Evolutionary conservation across 129 eudicot genomes (phyloP), one percentile per base, ranked within the genome.

Genomic region (Pseudognaphalium luteoalbum): DNA sequence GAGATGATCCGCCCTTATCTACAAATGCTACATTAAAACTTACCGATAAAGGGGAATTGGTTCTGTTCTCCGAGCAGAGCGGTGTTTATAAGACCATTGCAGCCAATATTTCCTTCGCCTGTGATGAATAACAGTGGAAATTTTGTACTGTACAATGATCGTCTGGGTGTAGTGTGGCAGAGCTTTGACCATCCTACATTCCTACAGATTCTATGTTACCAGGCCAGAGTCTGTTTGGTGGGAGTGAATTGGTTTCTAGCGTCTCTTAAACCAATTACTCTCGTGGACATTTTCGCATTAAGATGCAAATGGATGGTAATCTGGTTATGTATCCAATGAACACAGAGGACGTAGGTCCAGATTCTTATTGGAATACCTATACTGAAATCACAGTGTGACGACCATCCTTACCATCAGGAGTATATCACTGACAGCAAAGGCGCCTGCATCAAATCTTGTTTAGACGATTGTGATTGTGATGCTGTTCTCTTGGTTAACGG

Each of bases 171-270:
- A 1, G 12, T 82, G 16, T 87, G 88, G 88, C 83, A 82, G 54
- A 84, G 86, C 42, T 87, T 87, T 34, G 58, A 82, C 42, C 4
- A 0, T 51, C 88, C 91, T n/a, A n/a, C n/a, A n/a, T n/a, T n/a
- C n/a, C n/a, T 14, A 84, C 87, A 1, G 87, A 87, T 78, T 16
- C 83, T 3, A 21, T 87, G n/a, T 64, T 87, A 32, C 12, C 1
- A 35, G 88, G 85, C 25, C 91, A 84, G 80, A 21, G 11, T 0
- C 42, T 87, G 22, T 25, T 16, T 17, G 44, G 10, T 9, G 91
- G 88, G 14, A 3, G 21, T 29, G 56, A 63, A 50, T 64, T 86
- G 80, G 75, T 86, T 59, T 86, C 90, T 0, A 74, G 80, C 61
- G 41, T 73, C 39, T 77, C 81, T 10, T 28, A 58, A 11, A 68